phyloP scores from a whole-genome alignment of 2,329 filamentous ascomycete genomes.

The Verticillium nonalfalfae region DNA sequence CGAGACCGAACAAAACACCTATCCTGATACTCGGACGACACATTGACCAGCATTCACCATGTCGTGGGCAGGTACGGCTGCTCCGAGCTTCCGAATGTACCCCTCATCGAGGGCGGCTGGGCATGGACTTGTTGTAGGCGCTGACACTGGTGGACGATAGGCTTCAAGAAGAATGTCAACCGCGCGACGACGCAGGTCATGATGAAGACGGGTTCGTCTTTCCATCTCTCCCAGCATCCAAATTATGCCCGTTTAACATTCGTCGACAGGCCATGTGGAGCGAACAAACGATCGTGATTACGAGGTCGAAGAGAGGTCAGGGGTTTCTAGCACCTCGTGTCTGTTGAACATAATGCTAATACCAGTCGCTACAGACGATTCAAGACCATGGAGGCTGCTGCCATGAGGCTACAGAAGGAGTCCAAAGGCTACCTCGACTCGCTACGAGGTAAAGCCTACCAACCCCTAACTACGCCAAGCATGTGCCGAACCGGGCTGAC shows the following conservation, averaged over 20 bases:
- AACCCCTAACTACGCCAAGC: background rate
- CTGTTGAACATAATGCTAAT: background rate
- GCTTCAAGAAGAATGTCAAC: conserved; percentile 85
- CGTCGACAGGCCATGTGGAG: conserved; percentile 74
- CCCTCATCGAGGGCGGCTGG: background rate
- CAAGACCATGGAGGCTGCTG: conserved; percentile 93
- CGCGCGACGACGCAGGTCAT: conserved; percentile 99
- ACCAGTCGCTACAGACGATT: conserved; percentile 60
- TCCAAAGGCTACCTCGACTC: conserved; percentile 97
- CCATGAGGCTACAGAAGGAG: conserved; percentile 89
- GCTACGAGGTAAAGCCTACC: conserved; percentile 59
- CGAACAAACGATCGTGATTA: conserved; percentile 98
- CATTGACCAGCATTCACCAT: conserved; percentile 21
- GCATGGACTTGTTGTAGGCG: background rate
- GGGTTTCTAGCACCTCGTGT: background rate
- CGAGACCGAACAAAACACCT: background rate
- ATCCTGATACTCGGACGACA: background rate
- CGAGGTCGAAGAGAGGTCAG: conserved; percentile 87
- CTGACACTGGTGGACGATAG: conserved; percentile 15
- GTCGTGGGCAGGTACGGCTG: conserved; percentile 39
- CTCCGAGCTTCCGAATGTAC: background rate
- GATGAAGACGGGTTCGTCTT: conserved; percentile 88
- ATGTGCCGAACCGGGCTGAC: conserved; percentile 8
- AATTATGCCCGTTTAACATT: background rate
- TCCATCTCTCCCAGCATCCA: background rate